Base-by-base conservation (phyloP, 106 monocot genomes). In the Platanthera guangdongensis region DNA sequence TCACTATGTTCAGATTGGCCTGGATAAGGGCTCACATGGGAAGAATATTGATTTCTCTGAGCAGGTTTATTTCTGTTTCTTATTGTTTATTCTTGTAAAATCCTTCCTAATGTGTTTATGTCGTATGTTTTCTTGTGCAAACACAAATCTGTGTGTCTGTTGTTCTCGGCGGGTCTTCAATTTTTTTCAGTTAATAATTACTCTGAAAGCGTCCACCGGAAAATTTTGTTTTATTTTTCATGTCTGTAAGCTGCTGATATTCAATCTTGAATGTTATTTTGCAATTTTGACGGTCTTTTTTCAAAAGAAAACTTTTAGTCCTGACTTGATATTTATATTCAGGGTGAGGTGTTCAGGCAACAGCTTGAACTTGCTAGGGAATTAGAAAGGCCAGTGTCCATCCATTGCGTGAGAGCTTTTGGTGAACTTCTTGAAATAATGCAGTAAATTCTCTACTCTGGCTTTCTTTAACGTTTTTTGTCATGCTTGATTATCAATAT, bases 21-120 rank as follows among this genome's bases (percentile, higher is more conserved):
- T 97, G 46, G 97, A 97, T 83, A 97, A 94, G 75, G 93, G 97
- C 78, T 89, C 91, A 64, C 89, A 89, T 79, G 97, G 91, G 30
- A 89, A 83, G 80, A 74, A 80, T 59, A 86, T 97, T 83, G 88
- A 94, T 52, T 94, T 94, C 68, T 22, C 57, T 5, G 81, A 82
- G 47, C 97, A 94, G 96, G 96, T 96, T 6, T 57, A 82, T 63
- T 49, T 15, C 47, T 52, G 12, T 25, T 13, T 2, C 10, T 48
- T 71, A 51, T 76, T 48, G 46, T 46, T 75, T 8, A 53, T 19
- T 5, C 47, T n/a, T 30, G n/a, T 10, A 30, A 2, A 50, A 52
- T 4, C 6, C 18, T 8, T 60, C 12, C 32, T 53, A 15, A 19
- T 73, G 8, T 57, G 72, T 51, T 50, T 21, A 9, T 50, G 65